Percentiles rank a stretch among this genome's conserved stretches.
These are phyloP conservation scores for Typha latifolia DNA, from an alignment of 176 grass and related monocot species.

Conservation along the genomic window DNA sequence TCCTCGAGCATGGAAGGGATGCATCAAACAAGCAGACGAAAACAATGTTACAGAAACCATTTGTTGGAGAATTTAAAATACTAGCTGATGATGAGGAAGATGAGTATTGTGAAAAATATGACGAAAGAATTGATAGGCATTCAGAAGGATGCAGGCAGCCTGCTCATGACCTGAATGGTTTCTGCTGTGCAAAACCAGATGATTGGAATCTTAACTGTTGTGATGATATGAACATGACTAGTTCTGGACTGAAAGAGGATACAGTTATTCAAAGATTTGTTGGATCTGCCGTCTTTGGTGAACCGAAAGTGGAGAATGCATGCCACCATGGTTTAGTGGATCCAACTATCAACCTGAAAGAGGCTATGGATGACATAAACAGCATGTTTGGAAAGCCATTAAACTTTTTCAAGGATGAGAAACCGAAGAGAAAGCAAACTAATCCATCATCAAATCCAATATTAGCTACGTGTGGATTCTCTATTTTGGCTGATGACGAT, in stretches of 20 bases:
- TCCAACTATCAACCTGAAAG: conserved; percentile 78
- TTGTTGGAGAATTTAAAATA: conserved; percentile 61
- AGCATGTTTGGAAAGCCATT: conserved; percentile 82
- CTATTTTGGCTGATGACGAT: conserved; percentile 63
- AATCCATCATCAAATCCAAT: conserved; percentile 27
- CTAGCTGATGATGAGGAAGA: conserved; percentile 59
- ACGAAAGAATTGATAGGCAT: conserved; percentile 8
- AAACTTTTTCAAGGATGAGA: conserved; percentile 46
- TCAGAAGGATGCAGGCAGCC: conserved; percentile 14
- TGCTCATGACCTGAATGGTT: conserved; percentile 11
- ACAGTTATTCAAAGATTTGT: conserved; percentile 78
- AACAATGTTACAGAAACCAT: conserved; percentile 36
- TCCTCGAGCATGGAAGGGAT: not conserved
- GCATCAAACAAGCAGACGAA: conserved; percentile 15
- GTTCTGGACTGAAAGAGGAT: conserved; percentile 46
- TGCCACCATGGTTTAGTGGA: conserved; percentile 87
- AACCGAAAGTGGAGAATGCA: conserved; percentile 78
- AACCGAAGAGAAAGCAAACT: conserved; percentile 27
- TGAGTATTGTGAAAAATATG: conserved; percentile 16
- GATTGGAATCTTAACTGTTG: conserved; percentile 10
- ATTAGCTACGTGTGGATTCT: conserved; percentile 38
- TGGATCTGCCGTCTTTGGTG: conserved; percentile 56
- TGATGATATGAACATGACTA: conserved; percentile 18
- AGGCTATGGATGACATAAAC: conserved; percentile 92
- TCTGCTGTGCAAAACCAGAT: conserved; percentile 10